Evolutionary conservation across 1,284 basidiomycete genomes (phyloP), one percentile per base, ranked within the genome.

Genomic region (Marasmius oreades): DNA sequence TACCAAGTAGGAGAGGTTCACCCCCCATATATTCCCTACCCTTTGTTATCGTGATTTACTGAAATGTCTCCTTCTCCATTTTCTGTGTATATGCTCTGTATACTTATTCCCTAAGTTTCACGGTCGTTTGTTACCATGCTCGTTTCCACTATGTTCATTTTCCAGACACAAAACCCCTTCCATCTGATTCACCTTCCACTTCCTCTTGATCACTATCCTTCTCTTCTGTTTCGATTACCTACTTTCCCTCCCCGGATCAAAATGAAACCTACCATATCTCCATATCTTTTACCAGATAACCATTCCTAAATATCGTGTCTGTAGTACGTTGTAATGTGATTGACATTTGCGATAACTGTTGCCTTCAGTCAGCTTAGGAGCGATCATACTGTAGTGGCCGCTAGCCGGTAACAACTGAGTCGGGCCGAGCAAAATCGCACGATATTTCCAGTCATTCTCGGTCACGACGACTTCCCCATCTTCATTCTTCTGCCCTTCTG

Each of bases 361-460:
- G 44, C 6, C 12, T 11, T 11, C 18, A n/a, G n/a, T n/a, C n/a
- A n/a, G n/a, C n/a, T n/a, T n/a, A n/a, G n/a, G n/a, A n/a, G n/a
- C n/a, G n/a, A n/a, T n/a, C n/a, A n/a, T n/a, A n/a, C n/a, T n/a
- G n/a, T n/a, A n/a, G n/a, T n/a, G n/a, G n/a, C n/a, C n/a, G n/a
- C n/a, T n/a, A 22, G n/a, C 39, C 5, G 39, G 39, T 5, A 43
- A 12, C 22, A 12, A 14, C 39, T 4, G 39, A 5, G 22, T n/a
- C 45, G 45, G 28, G 23, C 45, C 23, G 23, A n/a, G 8, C n/a
- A 50, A 16, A 50, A 50, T 50, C 47, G 47, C 47, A 50, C 47
- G 47, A 50, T 50, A 50, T 50, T 26, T 33, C 26, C 47, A 16
- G 31, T 18, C 26, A 33, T 28, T 28, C 24, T 23, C 14, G n/a